Evolutionary conservation across 306 rosid genomes (phyloP), one percentile per base, ranked within the genome.

Genomic region (Inga oerstediana): DNA sequence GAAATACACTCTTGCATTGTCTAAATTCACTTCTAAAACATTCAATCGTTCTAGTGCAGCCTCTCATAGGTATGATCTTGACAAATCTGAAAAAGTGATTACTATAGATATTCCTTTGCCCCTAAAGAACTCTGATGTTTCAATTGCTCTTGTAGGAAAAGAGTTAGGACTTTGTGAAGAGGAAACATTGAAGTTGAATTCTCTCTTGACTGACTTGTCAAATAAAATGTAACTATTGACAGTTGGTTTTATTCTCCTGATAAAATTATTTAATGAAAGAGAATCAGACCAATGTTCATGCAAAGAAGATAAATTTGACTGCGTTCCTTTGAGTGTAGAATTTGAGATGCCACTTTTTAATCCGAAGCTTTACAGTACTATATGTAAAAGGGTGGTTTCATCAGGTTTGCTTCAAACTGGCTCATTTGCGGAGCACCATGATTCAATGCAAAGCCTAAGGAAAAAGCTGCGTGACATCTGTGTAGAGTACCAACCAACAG

Each of bases 51-150:
- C 75, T 96, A 20, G 99, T 96, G 87, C 95, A 92, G 78, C 99
- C 99, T 67, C 97, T 96, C 49, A 85, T 82, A 94, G 85, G 79
- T 76, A 56, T 74, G 99, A 94, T 91, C 95, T 96, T 75, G 84
- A 89, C 84, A 64, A 86, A 86, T 87, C 86, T 80, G 99, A 95
- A 74, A 89, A 86, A 84, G 71, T 84, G 58, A 83, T 83, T 84
- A 94, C 99, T 69, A 74, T 94, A 87, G 98, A 96, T 85, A 86
- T 96, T 80, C 99, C 99, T 51, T 85, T 96, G 77, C 99, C 99
- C 70, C 72, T 96, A 76, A 96, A 89, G 92, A 94, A 94, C 77
- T 87, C 90, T 48, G 97, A 94, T 81, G 97, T 97, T 72, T 86
- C 94, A 37, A 37, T 37, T 37, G 41, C 7, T 7, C 41, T 7